Evolutionary conservation across 306 rosid species (phyloP).

Genomic region (Hippophae rhamnoides): DNA sequence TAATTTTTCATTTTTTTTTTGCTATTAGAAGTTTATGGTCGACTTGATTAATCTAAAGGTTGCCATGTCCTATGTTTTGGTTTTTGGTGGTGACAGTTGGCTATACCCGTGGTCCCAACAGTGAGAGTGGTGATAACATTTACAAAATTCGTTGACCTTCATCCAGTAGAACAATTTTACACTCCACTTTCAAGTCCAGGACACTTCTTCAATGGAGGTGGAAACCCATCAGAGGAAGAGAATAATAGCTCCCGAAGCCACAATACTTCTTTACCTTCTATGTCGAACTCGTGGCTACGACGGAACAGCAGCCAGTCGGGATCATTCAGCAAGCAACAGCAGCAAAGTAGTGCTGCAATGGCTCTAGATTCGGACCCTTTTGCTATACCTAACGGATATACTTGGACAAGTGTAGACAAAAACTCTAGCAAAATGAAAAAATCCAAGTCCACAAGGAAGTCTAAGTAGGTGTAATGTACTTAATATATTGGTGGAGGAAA

Average conservation of each 20-base stretch:
- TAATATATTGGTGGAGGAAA: too few relatives aligned
- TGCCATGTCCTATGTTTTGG: background rate
- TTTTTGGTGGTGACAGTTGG: conserved; percentile 49
- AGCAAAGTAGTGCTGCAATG: conserved; percentile 18
- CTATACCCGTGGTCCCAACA: conserved; percentile 91
- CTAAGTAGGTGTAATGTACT: conserved; percentile 26
- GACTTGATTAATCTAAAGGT: conserved; percentile 11
- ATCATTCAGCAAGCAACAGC: conserved; percentile 30
- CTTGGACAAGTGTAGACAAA: conserved; percentile 59
- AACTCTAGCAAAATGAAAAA: conserved; percentile 53
- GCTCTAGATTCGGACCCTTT: conserved; percentile 63
- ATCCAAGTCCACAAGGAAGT: conserved; percentile 58
- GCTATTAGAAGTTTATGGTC: background rate
- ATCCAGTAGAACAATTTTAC: conserved; percentile 64
- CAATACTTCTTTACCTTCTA: conserved; percentile 14
- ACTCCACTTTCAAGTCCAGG: conserved; percentile 82
- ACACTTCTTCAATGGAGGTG: conserved; percentile 34
- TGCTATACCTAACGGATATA: conserved; percentile 68
- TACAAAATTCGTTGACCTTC: conserved; percentile 83
- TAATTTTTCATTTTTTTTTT: too few relatives aligned
- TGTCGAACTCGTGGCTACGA: conserved; percentile 44
- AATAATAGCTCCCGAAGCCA: conserved; percentile 22
- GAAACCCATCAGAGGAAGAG: conserved; percentile 29
- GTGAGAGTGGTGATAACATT: conserved; percentile 93
- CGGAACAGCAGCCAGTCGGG: conserved; percentile 45